Percentiles rank a stretch among this genome's conserved stretches.
Conservation (phyloP, 805 yeast species). For the Wickerhamomyces mucosus region DNA sequence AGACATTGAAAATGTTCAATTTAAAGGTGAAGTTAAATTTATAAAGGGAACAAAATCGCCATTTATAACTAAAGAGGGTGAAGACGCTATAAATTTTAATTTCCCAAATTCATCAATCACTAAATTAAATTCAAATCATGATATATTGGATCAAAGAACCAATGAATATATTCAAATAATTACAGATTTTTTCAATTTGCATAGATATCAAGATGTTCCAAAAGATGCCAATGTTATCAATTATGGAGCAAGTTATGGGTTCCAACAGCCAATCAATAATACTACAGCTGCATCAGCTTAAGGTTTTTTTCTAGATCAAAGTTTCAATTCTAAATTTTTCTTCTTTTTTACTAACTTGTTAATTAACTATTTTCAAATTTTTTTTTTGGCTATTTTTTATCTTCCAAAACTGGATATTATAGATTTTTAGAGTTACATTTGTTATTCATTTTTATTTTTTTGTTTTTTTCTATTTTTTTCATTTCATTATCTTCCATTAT, state of each 20-base stretch:
- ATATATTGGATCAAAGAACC: constrained; percentile 35
- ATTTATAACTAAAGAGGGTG: constrained; percentile 15
- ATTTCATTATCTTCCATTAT: too few species aligned
- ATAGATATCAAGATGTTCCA: constrained; percentile 13
- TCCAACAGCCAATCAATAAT: neutral
- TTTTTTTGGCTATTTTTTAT: too few species aligned
- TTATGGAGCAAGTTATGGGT: neutral
- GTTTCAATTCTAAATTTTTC: neutral
- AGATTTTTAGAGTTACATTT: too few species aligned
- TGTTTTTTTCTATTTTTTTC: too few species aligned
- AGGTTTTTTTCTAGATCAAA: neutral
- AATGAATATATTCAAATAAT: constrained; percentile 20
- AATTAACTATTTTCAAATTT: too few species aligned
- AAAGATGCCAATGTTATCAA: constrained; percentile 1
- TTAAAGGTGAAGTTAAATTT: constrained; percentile 16
- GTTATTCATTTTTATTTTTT: too few species aligned
- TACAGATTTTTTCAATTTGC: constrained; percentile 19
- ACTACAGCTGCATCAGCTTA: too few species aligned
- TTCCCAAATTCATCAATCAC: constrained; percentile 19
- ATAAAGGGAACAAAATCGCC: constrained; percentile 19
- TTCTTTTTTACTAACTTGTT: too few species aligned
- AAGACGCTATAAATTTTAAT: constrained; percentile 13
- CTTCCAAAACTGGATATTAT: too few species aligned
- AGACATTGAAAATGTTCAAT: constrained; percentile 13
- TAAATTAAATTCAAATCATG: constrained; percentile 22